phyloP scores from a whole-genome alignment of 108 stramenopile species.

The Cyclotella kingstonii region DNA sequence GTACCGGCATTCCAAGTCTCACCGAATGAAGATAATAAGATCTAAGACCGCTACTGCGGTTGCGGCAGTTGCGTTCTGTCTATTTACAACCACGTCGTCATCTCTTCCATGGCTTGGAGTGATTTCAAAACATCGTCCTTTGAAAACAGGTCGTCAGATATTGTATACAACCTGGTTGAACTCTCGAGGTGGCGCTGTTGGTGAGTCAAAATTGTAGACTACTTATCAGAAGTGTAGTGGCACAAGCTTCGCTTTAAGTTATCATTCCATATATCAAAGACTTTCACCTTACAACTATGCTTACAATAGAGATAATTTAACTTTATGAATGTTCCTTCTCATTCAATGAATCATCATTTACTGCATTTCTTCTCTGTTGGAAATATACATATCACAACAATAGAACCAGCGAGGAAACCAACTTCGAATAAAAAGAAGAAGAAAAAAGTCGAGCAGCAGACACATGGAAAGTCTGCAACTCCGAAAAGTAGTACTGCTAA shows the following conservation, averaged over 20 bases:
- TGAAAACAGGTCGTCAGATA: no score
- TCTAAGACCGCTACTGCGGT: constrained; percentile 8
- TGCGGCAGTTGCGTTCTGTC: constrained; percentile 21
- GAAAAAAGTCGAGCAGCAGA: constrained; percentile 13
- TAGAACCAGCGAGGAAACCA: constrained; percentile 17
- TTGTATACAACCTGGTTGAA: no score
- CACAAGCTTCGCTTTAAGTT: neutral
- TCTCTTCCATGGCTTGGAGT: constrained; percentile 1
- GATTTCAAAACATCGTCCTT: constrained; percentile 17
- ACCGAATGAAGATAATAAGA: no score
- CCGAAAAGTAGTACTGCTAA: neutral
- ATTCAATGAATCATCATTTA: neutral
- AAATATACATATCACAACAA: neutral
- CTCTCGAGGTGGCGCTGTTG: constrained; percentile 35
- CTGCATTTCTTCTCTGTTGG: neutral
- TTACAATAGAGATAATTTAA: no score
- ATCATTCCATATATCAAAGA: no score
- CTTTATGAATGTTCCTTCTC: neutral
- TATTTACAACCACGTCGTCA: constrained; percentile 4
- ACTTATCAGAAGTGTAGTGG: neutral
- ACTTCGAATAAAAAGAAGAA: constrained; percentile 29
- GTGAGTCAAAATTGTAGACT: constrained; percentile 8
- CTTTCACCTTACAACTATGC: no score
- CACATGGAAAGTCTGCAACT: neutral
- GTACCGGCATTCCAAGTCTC: no score